Percentiles rank a stretch among this genome's conserved stretches.
phyloP scores from a whole-genome alignment of 2,329 filamentous ascomycete species.

The Cyphellophora attinorum region DNA sequence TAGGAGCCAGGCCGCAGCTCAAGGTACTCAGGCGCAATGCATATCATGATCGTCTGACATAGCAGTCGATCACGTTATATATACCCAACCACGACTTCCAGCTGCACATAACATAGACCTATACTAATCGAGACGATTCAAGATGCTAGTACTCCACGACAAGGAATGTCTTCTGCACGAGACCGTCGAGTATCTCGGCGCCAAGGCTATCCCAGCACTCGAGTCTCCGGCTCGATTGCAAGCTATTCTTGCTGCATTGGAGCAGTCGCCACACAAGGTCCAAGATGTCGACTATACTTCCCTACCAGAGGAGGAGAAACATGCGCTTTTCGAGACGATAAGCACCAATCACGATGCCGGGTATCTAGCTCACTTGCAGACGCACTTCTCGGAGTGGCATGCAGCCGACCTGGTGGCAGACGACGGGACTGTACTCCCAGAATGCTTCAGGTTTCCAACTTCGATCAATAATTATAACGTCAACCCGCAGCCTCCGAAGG shows the following conservation, averaged over 20 bases:
- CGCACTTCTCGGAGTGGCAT: conserved; percentile 14
- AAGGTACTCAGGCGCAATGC: too few species aligned
- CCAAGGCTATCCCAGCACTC: conserved; percentile 15
- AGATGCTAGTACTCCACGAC: conserved; percentile 19
- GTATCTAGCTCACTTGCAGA: conserved; percentile 15
- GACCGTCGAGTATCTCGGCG: conserved; percentile 17
- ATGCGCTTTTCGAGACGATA: conserved; percentile 1
- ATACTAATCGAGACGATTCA: too few species aligned
- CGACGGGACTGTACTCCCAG: conserved; percentile 15
- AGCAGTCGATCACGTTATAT: too few species aligned
- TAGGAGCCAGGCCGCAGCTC: too few species aligned
- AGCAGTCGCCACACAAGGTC: conserved; percentile 9
- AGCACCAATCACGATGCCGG: conserved; percentile 10
- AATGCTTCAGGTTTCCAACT: conserved; percentile 15
- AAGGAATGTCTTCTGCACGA: conserved; percentile 16
- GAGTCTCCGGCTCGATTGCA: conserved; percentile 16
- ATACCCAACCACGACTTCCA: too few species aligned
- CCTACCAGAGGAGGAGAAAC: neutral
- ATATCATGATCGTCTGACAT: too few species aligned
- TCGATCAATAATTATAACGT: conserved; percentile 8
- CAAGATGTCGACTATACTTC: conserved; percentile 5
- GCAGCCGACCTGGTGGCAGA: conserved; percentile 12
- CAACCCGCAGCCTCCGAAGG: conserved; percentile 9
- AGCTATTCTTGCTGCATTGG: conserved; percentile 14
- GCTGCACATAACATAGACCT: too few species aligned